Percentiles rank a stretch among this genome's conserved stretches.
phyloP scores from a whole-genome alignment of 345 rosid genomes.

The Brassica juncea region DNA sequence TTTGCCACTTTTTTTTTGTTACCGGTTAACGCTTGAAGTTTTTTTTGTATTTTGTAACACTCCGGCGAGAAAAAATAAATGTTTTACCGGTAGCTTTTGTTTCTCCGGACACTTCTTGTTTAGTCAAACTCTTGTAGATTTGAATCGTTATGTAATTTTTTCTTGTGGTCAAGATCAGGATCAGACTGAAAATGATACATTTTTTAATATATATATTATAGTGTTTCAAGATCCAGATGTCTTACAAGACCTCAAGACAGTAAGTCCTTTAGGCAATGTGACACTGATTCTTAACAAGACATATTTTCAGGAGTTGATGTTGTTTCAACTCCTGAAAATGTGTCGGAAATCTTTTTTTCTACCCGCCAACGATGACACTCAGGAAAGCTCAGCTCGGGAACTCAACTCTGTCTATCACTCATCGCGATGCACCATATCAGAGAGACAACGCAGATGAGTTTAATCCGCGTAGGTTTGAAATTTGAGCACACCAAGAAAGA shows the following conservation, averaged over 20 bases:
- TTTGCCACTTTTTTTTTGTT: not conserved
- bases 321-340: conserved; percentile 35
- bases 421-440: too few species aligned
- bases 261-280: conserved; percentile 41
- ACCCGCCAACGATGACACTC: too few species aligned
- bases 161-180: not conserved
- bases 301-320: too few species aligned
- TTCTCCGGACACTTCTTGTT: not conserved
- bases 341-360: too few species aligned
- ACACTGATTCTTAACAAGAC: conserved; percentile 45
- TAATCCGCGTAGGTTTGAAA: too few species aligned
- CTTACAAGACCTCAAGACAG: conserved; percentile 61
- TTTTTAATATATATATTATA: not conserved
- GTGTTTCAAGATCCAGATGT: conserved; percentile 23
- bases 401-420: too few species aligned
- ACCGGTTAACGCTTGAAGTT: conserved; percentile 16
- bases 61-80: not conserved
- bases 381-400: too few species aligned
- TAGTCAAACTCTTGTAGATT: not conserved
- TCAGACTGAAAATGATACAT: not conserved
- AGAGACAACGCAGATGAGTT: too few species aligned
- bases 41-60: conserved; percentile 28
- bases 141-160: not conserved
- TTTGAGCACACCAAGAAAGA: too few species aligned
- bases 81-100: conserved; percentile 25